Evolutionary conservation across 768 basidiomycete genomes (phyloP), one percentile per base, ranked within the genome.

Genomic region (Tylopilus balloui): DNA sequence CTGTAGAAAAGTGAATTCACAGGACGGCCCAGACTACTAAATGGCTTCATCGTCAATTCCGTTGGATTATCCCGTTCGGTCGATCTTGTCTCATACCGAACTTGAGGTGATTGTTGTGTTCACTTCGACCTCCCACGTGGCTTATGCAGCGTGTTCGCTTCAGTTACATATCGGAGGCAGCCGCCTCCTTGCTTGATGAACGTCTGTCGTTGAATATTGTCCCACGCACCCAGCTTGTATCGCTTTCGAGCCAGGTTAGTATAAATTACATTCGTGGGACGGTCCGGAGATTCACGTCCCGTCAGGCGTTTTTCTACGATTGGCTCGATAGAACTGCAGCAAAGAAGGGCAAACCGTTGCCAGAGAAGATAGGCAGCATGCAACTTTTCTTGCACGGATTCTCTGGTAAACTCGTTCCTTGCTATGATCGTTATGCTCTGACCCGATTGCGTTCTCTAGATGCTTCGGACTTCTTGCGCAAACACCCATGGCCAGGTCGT

Each of bases 41-140:
- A 75, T 92, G 90, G 89, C 69, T 92, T 24, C 90, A 92, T 69
- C 78, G 89, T 54, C 86, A 92, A 63, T 84, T 92, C 60, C 79
- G 86, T 51, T 92, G 86, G 86, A 81, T 92, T 45, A 88, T 92
- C 58, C 90, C 90, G 23, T 94, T 94, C 63, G 92, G 92, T 13
- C 77, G 92, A 29, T 80, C 86, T 19, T 95, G 90, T 60, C 78
- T 94, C 45, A 89, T 93, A 62, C 92, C 92, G 21, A 92, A 93
- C 66, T 71, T 92, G 23, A 91, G 88, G 88, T 86, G 53, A 34
- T 53, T 47, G 20, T 55, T 29, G 48, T 3, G 12, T 50, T 20
- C 27, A 1, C 45, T 29, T 36, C 14, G 20, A 44, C 10, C 23
- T n/a, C n/a, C 37, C 13, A 35, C 17, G 8, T 27, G 10, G 29